Conservation (phyloP, 2,329 filamentous ascomycete genomes). For the Calonectria ilicicola region DNA sequence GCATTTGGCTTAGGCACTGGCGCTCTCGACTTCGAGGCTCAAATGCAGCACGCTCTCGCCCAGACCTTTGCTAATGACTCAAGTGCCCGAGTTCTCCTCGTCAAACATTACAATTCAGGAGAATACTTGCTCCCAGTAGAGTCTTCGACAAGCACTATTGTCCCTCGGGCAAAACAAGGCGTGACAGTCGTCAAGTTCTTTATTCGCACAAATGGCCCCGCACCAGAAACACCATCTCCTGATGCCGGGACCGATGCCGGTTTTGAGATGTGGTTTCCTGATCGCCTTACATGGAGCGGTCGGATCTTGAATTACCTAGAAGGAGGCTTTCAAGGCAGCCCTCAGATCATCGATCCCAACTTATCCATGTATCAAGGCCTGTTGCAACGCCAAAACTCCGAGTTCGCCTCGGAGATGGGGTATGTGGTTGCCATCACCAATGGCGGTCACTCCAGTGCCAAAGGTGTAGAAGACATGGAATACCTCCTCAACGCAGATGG, state of each 20-base stretch:
- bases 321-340: background rate
- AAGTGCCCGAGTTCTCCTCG: background rate
- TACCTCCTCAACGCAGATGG: background rate
- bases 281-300: background rate
- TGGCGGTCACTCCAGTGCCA: background rate
- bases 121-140: background rate
- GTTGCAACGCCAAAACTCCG: background rate
- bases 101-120: background rate
- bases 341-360: background rate
- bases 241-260: background rate
- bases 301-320: background rate
- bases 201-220: background rate
- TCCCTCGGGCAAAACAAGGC: background rate
- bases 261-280: background rate
- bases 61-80: background rate
- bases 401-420: background rate
- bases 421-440: background rate
- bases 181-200: background rate
- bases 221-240: background rate
- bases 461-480: background rate
- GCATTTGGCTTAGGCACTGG: background rate
- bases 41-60: background rate
- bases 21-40: background rate
- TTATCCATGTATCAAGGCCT: background rate
- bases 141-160: background rate